Evolutionary conservation across 129 eudicot species (phyloP).

Genomic region (Erigeron canadensis): DNA sequence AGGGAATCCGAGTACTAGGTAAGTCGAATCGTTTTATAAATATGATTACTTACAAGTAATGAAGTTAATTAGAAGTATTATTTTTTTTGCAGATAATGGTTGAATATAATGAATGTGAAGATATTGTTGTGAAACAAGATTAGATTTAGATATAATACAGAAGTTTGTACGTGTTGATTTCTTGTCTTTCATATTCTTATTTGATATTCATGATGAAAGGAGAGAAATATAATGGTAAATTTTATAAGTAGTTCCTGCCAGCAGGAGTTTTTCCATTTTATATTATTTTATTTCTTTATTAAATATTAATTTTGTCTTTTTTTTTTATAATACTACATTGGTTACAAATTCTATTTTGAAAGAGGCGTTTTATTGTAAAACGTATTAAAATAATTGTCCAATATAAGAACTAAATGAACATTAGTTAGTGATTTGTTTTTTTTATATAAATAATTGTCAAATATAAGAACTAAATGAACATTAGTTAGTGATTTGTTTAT

Average conservation of each 20-base stretch:
- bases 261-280: not conserved
- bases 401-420: too few species aligned
- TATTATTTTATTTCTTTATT: not conserved
- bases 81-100: not conserved
- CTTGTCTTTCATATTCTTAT: not conserved
- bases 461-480: too few species aligned
- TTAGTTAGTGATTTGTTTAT: too few species aligned
- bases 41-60: too few species aligned
- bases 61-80: not conserved
- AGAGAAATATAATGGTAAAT: not conserved
- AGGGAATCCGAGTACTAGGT: slow-evolving; percentile 83
- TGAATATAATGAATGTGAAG: not conserved
- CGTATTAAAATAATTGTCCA: too few species aligned
- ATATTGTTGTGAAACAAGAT: not conserved
- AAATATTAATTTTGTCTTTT: too few species aligned
- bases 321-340: too few species aligned
- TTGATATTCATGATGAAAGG: not conserved
- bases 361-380: too few species aligned
- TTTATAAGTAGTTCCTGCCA: not conserved
- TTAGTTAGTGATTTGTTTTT: too few species aligned
- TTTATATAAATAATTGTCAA: too few species aligned
- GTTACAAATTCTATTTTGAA: too few species aligned
- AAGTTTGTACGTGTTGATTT: not conserved
- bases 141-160: not conserved
- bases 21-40: not conserved